Evolutionary conservation across 805 yeast species (phyloP).

Genomic region (Phaffomyces thermotolerans): DNA sequence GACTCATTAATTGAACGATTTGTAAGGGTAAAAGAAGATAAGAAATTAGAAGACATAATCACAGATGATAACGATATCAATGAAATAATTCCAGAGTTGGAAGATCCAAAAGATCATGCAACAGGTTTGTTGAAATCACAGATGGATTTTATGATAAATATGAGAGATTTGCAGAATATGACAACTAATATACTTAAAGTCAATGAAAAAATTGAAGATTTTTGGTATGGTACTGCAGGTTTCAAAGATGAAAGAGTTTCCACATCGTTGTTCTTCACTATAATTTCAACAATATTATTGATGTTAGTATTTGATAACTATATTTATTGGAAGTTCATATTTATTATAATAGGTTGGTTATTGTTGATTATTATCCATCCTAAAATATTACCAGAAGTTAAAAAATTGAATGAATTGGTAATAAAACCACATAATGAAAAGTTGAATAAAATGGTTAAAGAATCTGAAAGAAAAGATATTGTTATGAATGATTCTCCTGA

Average conservation of each 20-base stretch:
- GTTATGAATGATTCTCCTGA: conserved; percentile 67
- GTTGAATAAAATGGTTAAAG: conserved; percentile 27
- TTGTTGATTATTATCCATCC: conserved; percentile 55
- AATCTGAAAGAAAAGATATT: conserved; percentile 40
- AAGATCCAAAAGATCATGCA: conserved; percentile 15
- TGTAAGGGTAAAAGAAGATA: conserved; percentile 25
- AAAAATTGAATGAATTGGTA: conserved; percentile 14
- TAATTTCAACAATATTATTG: conserved; percentile 31
- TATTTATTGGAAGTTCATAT: conserved; percentile 58
- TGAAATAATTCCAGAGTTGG: conserved; percentile 20
- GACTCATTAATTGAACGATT: conserved; percentile 42
- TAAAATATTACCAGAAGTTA: conserved; percentile 26
- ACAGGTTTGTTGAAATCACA: conserved; percentile 23
- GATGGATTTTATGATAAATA: conserved; percentile 43
- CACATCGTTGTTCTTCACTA: conserved; percentile 47
- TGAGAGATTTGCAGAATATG: conserved; percentile 67
- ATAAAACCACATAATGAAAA: conserved; percentile 24
- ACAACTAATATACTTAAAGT: conserved; percentile 46
- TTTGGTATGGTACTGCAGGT: conserved; percentile 56
- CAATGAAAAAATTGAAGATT: conserved; percentile 44
- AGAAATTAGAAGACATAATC: conserved; percentile 11
- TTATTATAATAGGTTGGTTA: conserved; percentile 54
- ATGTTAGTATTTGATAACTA: conserved; percentile 39
- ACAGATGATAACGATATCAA: conserved; percentile 6
- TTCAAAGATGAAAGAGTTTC: conserved; percentile 64